A percentile compares a stretch with the other conserved stretches of the same genome.
Conservation (phyloP, 306 rosid genomes). For the Oemleria cerasiformis region DNA sequence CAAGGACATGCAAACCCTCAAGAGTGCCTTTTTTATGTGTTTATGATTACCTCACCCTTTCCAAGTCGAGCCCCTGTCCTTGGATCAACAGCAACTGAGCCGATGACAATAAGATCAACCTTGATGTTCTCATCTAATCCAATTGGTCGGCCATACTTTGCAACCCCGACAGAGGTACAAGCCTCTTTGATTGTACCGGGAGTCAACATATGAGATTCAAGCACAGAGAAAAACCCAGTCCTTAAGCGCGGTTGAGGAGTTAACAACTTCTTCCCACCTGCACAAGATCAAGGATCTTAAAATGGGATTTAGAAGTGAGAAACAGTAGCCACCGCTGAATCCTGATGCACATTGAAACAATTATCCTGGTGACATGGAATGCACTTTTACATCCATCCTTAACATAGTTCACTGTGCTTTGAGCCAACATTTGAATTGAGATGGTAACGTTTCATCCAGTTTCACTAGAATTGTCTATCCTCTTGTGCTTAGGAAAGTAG, state of each 20-base stretch:
- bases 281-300: conserved; percentile 9
- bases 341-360: not conserved
- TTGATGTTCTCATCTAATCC: conserved; percentile 80
- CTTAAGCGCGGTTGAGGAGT: conserved; percentile 91
- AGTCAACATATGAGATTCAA: conserved; percentile 48
- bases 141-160: conserved; percentile 72
- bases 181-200: conserved; percentile 57
- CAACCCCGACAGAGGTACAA: conserved; percentile 81
- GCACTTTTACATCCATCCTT: not conserved
- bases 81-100: conserved; percentile 93
- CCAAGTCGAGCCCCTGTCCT: conserved; percentile 89
- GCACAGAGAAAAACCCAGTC: conserved; percentile 86
- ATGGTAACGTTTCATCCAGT: not conserved
- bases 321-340: not conserved
- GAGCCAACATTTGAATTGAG: not conserved
- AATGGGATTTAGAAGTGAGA: not conserved
- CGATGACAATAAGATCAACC: conserved; percentile 82
- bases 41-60: conserved; percentile 75
- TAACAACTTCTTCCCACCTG: conserved; percentile 75
- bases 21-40: not conserved
- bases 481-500: not conserved
- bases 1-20: not conserved
- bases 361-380: not conserved
- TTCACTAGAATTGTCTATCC: not conserved
- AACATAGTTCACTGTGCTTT: not conserved